These are phyloP conservation scores for Citrullus mucosospermus DNA, from an alignment of 306 rosid genomes.

Conservation along the genomic window DNA sequence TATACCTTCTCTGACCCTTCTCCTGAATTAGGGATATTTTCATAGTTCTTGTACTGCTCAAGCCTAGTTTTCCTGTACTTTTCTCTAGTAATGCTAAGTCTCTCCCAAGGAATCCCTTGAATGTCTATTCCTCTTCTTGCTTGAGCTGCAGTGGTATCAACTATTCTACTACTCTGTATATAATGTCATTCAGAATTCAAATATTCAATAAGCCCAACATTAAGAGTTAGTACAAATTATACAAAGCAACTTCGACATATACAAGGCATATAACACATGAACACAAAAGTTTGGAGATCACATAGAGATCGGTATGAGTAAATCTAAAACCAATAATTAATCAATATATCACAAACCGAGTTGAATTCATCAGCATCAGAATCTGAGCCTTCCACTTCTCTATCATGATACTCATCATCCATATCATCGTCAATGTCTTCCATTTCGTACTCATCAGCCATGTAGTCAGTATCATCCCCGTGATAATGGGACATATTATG, in stretches of 20 bases:
- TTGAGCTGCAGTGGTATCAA: constrained; percentile 31
- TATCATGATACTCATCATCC: constrained; percentile 38
- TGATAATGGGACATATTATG: constrained; percentile 39
- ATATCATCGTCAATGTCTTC: constrained; percentile 54
- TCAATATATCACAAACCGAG: constrained; percentile 32
- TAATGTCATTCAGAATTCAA: background rate
- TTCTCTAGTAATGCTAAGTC: constrained; percentile 31
- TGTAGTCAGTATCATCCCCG: constrained; percentile 35
- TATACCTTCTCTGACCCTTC: constrained; percentile 69
- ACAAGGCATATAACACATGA: background rate
- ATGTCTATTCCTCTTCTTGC: constrained; percentile 39
- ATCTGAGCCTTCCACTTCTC: constrained; percentile 46
- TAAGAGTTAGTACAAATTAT: background rate
- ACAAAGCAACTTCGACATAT: background rate
- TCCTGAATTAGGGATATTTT: constrained; percentile 65
- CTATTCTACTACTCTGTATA: constrained; percentile 38
- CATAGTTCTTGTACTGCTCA: constrained; percentile 90
- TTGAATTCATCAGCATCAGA: constrained; percentile 57
- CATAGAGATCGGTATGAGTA: background rate
- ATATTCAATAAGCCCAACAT: background rate
- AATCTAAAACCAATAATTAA: background rate
- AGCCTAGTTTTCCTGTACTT: constrained; percentile 68
- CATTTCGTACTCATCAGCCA: constrained; percentile 62
- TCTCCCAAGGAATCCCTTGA: constrained; percentile 43
- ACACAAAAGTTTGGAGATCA: background rate